Percentiles rank a stretch among this genome's conserved stretches.
Conservation (phyloP, 768 basidiomycete species). For the Tremella mesenterica region DNA sequence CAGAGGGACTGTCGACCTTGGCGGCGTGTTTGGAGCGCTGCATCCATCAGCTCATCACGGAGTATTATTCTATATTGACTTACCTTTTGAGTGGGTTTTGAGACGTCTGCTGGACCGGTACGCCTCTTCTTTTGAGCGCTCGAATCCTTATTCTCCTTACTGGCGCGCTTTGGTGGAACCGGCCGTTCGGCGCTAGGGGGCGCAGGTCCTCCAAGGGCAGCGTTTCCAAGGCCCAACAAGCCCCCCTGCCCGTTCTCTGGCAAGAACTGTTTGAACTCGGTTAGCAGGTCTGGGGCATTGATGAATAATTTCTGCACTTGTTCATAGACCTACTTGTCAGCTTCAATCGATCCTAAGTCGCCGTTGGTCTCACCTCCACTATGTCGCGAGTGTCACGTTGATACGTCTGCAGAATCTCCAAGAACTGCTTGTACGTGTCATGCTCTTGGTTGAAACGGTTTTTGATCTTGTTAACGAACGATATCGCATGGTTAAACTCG, state of each 20-base stretch:
- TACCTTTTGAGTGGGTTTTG: constrained; percentile 30
- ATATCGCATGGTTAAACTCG: constrained; percentile 72
- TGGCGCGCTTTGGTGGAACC: constrained; percentile 12
- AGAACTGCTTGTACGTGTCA: constrained; percentile 58
- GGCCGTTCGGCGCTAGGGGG: constrained; percentile 20
- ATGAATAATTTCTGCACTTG: constrained; percentile 45
- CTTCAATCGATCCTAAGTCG: background rate
- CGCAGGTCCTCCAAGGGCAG: constrained; percentile 19
- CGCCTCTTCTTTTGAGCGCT: constrained; percentile 25
- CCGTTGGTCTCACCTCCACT: constrained; percentile 49
- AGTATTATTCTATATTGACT: constrained; percentile 2
- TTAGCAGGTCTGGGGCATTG: constrained; percentile 43
- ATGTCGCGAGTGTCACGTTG: constrained; percentile 54
- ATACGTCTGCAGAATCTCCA: constrained; percentile 50
- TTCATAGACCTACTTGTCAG: constrained; percentile 37
- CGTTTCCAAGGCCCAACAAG: constrained; percentile 21
- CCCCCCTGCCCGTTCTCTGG: constrained; percentile 38
- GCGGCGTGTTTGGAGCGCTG: constrained; percentile 33
- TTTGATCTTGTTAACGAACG: constrained; percentile 98
- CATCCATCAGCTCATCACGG: background rate
- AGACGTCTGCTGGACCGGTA: constrained; percentile 16
- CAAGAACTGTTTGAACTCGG: constrained; percentile 46
- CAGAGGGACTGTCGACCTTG: constrained; percentile 33
- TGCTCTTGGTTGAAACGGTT: constrained; percentile 75
- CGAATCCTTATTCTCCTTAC: constrained; percentile 24